phyloP scores from a whole-genome alignment of 2,329 filamentous ascomycete species.

The Leptographium flavum region DNA sequence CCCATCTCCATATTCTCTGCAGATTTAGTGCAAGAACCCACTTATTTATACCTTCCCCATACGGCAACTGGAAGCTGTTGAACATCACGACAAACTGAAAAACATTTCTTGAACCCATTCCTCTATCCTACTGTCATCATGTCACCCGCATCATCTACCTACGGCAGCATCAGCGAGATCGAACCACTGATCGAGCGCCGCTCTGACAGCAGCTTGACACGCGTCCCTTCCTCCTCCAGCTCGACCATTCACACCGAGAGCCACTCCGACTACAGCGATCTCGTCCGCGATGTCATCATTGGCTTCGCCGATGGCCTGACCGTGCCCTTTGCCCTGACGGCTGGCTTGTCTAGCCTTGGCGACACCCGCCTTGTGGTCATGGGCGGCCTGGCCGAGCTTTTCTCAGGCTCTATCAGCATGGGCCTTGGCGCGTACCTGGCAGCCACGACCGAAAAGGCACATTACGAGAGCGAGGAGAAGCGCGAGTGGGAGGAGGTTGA shows the following conservation, averaged over 20 bases:
- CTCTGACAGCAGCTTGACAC: slow-evolving; percentile 10
- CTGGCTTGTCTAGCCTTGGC: slow-evolving; percentile 54
- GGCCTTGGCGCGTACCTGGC: slow-evolving; percentile 62
- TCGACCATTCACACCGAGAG: slow-evolving; percentile 8
- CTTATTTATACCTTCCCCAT: background rate
- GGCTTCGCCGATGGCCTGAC: slow-evolving; percentile 68
- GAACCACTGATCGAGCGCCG: slow-evolving; percentile 12
- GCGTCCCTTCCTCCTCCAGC: slow-evolving; percentile 5
- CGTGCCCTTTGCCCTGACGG: slow-evolving; percentile 66
- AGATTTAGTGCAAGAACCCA: background rate
- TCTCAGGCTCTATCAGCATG: slow-evolving; percentile 66
- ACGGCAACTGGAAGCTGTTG: background rate
- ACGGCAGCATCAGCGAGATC: slow-evolving; percentile 4
- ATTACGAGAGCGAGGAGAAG: slow-evolving; percentile 33
- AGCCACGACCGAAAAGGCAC: slow-evolving; percentile 40
- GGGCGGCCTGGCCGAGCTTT: slow-evolving; percentile 60
- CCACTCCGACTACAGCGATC: slow-evolving; percentile 23
- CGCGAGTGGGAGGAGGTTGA: slow-evolving; percentile 29
- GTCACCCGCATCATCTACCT: background rate
- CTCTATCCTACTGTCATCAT: background rate
- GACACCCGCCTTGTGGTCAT: slow-evolving; percentile 53
- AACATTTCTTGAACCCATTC: background rate
- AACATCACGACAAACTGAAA: background rate
- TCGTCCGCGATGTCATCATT: slow-evolving; percentile 54
- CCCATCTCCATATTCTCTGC: background rate